These are phyloP conservation scores for Gracilaria domingensis DNA, from an alignment of 23 red algal species.

Conservation along the genomic window DNA sequence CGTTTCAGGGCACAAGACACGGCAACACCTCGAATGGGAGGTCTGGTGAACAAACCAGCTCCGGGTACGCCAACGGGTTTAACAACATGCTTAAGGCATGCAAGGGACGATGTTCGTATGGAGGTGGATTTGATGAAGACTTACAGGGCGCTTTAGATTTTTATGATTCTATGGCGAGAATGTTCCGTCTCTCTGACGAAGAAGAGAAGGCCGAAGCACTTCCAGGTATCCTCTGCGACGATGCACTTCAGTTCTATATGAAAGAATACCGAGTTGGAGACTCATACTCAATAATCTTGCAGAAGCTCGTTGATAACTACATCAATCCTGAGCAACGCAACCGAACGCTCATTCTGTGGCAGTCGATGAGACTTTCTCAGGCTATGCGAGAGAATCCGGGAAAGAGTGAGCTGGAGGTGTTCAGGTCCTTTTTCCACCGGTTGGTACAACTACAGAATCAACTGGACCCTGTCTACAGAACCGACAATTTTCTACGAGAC, in stretches of 20 bases:
- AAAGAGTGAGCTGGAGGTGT: too few relatives aligned
- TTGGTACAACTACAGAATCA: conserved; percentile 12
- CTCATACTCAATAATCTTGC: too few relatives aligned
- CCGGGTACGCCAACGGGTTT: too few relatives aligned
- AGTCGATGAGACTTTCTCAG: too few relatives aligned
- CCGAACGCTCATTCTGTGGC: neutral
- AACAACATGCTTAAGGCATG: neutral
- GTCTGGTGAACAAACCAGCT: neutral
- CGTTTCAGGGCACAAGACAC: too few relatives aligned
- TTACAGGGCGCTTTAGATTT: neutral
- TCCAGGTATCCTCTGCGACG: neutral
- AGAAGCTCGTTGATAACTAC: neutral
- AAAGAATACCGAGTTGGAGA: too few relatives aligned
- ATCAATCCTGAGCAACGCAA: neutral
- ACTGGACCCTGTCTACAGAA: neutral
- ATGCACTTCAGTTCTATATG: neutral
- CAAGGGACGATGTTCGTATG: neutral
- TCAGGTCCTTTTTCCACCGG: neutral
- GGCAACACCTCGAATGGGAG: too few relatives aligned
- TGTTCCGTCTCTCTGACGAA: neutral
- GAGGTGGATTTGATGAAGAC: too few relatives aligned
- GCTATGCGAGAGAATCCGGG: too few relatives aligned
- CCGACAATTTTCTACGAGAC: too few relatives aligned
- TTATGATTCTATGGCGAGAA: neutral
- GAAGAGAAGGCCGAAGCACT: conserved; percentile 12